phyloP scores from a whole-genome alignment of 2,329 filamentous ascomycete genomes.

The Ophiostoma angusticollis region DNA sequence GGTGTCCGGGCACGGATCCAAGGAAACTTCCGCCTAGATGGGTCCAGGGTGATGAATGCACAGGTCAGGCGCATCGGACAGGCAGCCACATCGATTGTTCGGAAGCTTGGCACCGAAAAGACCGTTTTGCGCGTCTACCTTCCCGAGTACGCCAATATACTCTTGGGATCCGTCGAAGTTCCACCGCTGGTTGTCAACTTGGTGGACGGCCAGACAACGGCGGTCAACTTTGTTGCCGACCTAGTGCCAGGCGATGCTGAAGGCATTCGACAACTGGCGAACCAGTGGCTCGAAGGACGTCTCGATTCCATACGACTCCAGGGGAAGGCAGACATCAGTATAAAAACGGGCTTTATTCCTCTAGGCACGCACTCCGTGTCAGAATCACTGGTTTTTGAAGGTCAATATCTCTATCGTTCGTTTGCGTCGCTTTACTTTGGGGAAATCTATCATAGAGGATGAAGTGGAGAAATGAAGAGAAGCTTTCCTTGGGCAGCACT shows the following conservation, averaged over 20 bases:
- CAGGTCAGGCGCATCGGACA: slow-evolving; percentile 63
- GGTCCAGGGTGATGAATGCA: slow-evolving; percentile 56
- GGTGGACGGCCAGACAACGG: slow-evolving; percentile 62
- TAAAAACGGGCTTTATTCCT: slow-evolving; percentile 68
- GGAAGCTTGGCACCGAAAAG: slow-evolving; percentile 59
- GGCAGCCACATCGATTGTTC: slow-evolving; percentile 67
- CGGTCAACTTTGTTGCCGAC: slow-evolving; percentile 67
- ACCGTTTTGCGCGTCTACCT: slow-evolving; percentile 66
- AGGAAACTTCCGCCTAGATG: slow-evolving; percentile 71
- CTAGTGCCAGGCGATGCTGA: slow-evolving; percentile 64
- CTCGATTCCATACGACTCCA: slow-evolving; percentile 58
- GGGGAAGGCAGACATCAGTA: slow-evolving; percentile 57
- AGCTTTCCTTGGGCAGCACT: too few relatives aligned
- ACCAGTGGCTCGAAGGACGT: slow-evolving; percentile 76
- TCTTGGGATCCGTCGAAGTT: slow-evolving; percentile 64
- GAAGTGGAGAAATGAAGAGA: neutral
- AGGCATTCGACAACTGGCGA: slow-evolving; percentile 65
- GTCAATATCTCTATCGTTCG: slow-evolving; percentile 58
- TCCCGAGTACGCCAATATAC: slow-evolving; percentile 65
- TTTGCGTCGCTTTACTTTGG: slow-evolving; percentile 50
- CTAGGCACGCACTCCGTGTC: slow-evolving; percentile 66
- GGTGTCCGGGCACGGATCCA: slow-evolving; percentile 72
- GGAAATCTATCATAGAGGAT: slow-evolving; percentile 29
- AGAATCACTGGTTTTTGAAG: slow-evolving; percentile 68
- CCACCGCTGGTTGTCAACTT: slow-evolving; percentile 67